Percentiles rank a stretch among this genome's conserved stretches.
Conservation (phyloP, 352 stramenopile species). For the Globisporangium cystogenes region DNA sequence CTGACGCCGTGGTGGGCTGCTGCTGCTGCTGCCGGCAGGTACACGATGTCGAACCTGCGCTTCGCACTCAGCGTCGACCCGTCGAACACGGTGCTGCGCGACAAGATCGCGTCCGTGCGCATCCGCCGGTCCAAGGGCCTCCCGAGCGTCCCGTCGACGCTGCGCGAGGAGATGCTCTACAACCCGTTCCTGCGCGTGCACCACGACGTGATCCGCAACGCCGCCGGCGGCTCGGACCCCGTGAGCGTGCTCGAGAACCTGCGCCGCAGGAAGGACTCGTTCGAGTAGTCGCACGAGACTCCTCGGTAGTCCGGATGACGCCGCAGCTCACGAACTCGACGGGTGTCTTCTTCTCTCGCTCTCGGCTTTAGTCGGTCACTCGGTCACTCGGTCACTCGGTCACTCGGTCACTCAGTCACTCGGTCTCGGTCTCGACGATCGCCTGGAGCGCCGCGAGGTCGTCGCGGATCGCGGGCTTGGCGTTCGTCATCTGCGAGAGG, state of each 20-base stretch:
- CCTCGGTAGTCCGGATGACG: too few species aligned
- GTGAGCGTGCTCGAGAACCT: conserved; percentile 79
- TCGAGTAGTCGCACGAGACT: too few species aligned
- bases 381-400: background rate
- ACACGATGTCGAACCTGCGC: conserved; percentile 91
- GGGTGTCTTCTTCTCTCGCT: background rate
- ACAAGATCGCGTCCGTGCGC: conserved; percentile 84
- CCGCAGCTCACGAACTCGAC: background rate
- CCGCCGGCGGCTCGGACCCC: conserved; percentile 68
- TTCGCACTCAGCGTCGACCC: conserved; percentile 93
- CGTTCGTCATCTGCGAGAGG: conserved; percentile 38
- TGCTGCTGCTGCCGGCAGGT: too few species aligned
- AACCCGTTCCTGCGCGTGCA: conserved; percentile 85
- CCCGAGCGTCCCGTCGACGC: conserved; percentile 89
- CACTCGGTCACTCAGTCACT: background rate
- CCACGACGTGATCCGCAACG: conserved; percentile 76
- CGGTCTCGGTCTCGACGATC: background rate
- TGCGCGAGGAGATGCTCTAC: conserved; percentile 85
- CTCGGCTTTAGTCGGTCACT: background rate
- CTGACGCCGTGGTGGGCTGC: too few species aligned
- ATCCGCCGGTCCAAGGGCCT: conserved; percentile 77
- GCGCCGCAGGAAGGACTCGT: conserved; percentile 70
- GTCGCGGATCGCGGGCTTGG: conserved; percentile 7
- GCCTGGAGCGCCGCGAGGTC: conserved; percentile 1
- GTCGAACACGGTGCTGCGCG: conserved; percentile 78